Base-by-base conservation (phyloP, 208 protist genomes). In the Strigomonas oncopelti region DNA sequence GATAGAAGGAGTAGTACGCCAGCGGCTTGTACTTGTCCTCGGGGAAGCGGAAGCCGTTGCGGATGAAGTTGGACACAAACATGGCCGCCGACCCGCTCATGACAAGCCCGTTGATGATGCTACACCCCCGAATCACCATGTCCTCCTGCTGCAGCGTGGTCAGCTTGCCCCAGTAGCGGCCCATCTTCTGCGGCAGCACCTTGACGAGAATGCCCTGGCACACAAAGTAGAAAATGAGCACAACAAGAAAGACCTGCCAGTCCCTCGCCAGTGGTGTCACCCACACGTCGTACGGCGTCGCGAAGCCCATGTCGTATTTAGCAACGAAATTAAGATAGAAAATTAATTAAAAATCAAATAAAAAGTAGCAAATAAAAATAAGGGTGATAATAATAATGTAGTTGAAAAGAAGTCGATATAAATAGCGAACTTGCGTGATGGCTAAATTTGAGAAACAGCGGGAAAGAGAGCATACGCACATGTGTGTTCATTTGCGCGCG, bases 291-390 rank as follows among this genome's bases (percentile, higher is more conserved):
- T 84, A 80, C 20, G 78, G 56, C 0, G 75, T 71, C 7, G 84
- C 80, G 45, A 86, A 90, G 22, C 71, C 81, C 81, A 85, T 90
- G n/a, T n/a, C n/a, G n/a, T n/a, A n/a, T n/a, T n/a, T n/a, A n/a
- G n/a, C n/a, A n/a, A n/a, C n/a, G 51, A 3, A 27, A 54, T 27
- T 27, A 28, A 54, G 5, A 54, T n/a, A 54, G 51, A 34, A 9
- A 11, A 14, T 42, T 14, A 42, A 42, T 14, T 11, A 42, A 42
- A 42, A 42, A 42, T n/a, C 34, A 11, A 42, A 42, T 42, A 42
- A 42, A 42, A n/a, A n/a, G n/a, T n/a, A n/a, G n/a, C 34, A 42
- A 42, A 42, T 42, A 14, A 11, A 42, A 42, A 42, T 42, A 42
- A 42, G n/a, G n/a, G n/a, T n/a, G 7, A 14, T 42, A 42, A 11